Percentiles rank a stretch among this genome's conserved stretches.
phyloP scores from a whole-genome alignment of 176 grass and related monocot genomes.

The sorghum (Sorghum bicolor) region DNA sequence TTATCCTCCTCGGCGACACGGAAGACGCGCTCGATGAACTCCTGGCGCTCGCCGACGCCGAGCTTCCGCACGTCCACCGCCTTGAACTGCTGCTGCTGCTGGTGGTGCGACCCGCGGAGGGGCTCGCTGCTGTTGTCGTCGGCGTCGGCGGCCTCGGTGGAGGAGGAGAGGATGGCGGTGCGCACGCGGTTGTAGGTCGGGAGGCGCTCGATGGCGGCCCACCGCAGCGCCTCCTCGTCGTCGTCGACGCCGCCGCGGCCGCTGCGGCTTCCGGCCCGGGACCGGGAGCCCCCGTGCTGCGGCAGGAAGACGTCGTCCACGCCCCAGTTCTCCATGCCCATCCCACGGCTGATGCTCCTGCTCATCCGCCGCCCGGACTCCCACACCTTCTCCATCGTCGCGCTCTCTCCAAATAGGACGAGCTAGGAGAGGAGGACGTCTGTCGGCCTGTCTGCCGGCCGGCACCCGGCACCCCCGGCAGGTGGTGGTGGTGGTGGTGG shows the following conservation, averaged over 20 bases:
- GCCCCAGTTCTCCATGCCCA: slow-evolving; percentile 86
- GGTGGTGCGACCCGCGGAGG: no score
- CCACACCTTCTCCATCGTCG: slow-evolving; percentile 80
- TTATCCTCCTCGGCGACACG: slow-evolving; percentile 95
- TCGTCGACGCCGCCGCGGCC: slow-evolving; percentile 34
- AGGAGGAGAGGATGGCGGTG: slow-evolving; percentile 62
- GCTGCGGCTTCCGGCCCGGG: not conserved
- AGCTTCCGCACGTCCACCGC: slow-evolving; percentile 91
- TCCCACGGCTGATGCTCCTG: slow-evolving; percentile 63
- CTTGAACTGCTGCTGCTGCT: slow-evolving; percentile 18
- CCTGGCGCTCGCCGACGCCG: slow-evolving; percentile 63
- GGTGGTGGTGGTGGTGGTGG: not conserved
- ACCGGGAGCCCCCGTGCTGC: not conserved
- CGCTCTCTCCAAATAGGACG: slow-evolving; percentile 19
- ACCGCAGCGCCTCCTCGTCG: slow-evolving; percentile 89
- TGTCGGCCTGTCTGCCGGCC: not conserved
- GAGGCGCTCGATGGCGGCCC: slow-evolving; percentile 87
- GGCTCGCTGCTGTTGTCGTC: not conserved
- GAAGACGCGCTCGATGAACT: slow-evolving; percentile 95
- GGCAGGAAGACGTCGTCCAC: slow-evolving; percentile 73
- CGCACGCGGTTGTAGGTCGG: slow-evolving; percentile 82
- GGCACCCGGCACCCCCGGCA: not conserved
- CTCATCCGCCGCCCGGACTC: slow-evolving; percentile 76
- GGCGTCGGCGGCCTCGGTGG: not conserved
- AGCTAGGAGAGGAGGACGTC: no score